These are phyloP conservation scores for Phytophthora meadii DNA, from an alignment of 352 stramenopile species.

Conservation along the genomic window DNA sequence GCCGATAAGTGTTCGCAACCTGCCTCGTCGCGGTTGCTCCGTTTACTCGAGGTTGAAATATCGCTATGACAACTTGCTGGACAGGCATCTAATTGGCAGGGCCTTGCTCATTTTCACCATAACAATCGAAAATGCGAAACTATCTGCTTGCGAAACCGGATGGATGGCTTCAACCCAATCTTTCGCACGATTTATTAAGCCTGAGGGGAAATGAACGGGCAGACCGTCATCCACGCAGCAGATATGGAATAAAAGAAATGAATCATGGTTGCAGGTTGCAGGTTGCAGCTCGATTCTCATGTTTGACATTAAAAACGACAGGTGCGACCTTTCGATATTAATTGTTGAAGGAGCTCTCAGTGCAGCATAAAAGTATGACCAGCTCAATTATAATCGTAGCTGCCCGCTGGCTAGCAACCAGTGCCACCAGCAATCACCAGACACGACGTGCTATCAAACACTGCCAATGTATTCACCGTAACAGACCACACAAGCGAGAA, in stretches of 20 bases:
- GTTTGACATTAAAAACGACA: background rate
- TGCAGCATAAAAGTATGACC: too few species aligned
- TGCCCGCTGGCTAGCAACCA: constrained; percentile 16
- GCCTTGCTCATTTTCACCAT: background rate
- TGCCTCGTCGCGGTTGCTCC: too few species aligned
- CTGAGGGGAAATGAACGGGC: background rate
- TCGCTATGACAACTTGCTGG: too few species aligned
- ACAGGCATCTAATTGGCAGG: too few species aligned
- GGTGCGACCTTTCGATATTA: background rate
- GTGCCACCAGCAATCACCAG: constrained; percentile 40
- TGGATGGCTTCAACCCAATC: background rate
- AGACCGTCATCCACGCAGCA: background rate
- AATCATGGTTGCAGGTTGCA: background rate
- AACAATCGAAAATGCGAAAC: constrained; percentile 1
- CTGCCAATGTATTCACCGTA: constrained; percentile 31
- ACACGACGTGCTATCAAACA: constrained; percentile 44
- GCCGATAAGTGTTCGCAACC: too few species aligned
- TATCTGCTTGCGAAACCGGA: background rate
- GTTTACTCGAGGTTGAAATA: too few species aligned
- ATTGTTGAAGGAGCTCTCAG: background rate
- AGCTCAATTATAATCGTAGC: too few species aligned
- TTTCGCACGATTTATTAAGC: too few species aligned
- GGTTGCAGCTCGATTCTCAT: background rate
- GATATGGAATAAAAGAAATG: too few species aligned
- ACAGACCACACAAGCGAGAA: constrained; percentile 39